These are phyloP conservation scores for Boletus sp. DNA, from an alignment of 768 basidiomycete genomes.

Conservation along the genomic window DNA sequence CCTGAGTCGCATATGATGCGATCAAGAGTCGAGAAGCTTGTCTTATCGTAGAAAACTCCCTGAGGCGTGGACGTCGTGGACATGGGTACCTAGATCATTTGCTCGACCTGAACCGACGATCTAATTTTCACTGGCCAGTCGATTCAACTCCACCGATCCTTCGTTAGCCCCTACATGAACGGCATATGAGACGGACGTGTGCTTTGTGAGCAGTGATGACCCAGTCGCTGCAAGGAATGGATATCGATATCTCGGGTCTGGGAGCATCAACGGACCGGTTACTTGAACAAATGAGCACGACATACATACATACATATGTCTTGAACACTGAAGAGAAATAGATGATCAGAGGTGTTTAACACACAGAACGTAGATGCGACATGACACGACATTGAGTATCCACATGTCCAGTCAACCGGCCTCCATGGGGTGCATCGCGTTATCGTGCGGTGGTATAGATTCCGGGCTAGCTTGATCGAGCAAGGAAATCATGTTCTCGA, in stretches of 20 bases:
- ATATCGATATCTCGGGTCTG: not conserved
- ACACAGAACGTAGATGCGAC: not conserved
- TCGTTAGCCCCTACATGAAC: not conserved
- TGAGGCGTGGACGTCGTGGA: not conserved
- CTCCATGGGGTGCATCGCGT: conserved; percentile 1
- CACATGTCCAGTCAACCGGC: conserved; percentile 3
- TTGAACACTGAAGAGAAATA: not conserved
- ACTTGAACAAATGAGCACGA: conserved; percentile 2
- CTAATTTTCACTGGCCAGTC: not conserved
- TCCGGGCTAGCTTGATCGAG: conserved; percentile 28
- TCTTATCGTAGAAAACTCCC: not conserved
- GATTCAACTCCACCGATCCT: not conserved
- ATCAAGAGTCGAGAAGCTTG: not conserved
- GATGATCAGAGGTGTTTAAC: not conserved
- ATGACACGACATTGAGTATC: not conserved
- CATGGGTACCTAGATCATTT: not conserved
- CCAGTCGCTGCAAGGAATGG: not conserved
- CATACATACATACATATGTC: conserved; percentile 2
- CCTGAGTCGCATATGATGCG: not conserved
- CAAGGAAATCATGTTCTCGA: conserved; percentile 27
- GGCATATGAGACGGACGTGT: not conserved
- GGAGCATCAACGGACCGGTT: not conserved
- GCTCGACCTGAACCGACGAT: not conserved
- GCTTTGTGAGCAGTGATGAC: not conserved
- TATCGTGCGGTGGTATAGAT: not conserved